Conservation (phyloP, 2,329 filamentous ascomycete species). For the Pseudocercospora musae region DNA sequence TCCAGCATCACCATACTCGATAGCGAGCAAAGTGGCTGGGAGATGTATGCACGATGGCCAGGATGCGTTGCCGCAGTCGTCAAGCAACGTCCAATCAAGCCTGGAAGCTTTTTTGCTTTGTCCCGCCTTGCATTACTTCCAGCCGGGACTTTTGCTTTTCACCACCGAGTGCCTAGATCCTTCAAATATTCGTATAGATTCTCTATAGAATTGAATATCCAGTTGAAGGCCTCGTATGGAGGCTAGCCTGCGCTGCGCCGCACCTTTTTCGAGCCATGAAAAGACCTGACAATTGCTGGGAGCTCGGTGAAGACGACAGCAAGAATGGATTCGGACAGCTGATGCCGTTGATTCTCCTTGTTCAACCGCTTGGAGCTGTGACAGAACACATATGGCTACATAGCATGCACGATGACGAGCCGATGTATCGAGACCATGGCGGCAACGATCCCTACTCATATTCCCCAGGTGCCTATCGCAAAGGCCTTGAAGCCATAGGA, state of each 20-base stretch:
- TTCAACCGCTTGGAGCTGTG: constrained; percentile 25
- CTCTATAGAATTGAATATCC: too few relatives aligned
- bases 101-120: not conserved
- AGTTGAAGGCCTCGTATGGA: not conserved
- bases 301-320: constrained; percentile 8
- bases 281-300: constrained; percentile 3
- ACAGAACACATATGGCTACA: constrained; percentile 19
- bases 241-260: too few relatives aligned
- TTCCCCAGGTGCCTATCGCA: not conserved
- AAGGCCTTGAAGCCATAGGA: not conserved
- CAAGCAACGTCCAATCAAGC: not conserved
- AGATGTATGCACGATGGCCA: not conserved
- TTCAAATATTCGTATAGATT: not conserved
- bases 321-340: constrained; percentile 26
- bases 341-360: constrained; percentile 26
- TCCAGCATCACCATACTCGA: not conserved
- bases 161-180: not conserved
- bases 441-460: constrained; percentile 9
- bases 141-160: not conserved
- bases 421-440: constrained; percentile 6
- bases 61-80: not conserved
- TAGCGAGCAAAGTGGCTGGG: not conserved
- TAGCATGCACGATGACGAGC: constrained; percentile 7
- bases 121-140: not conserved
- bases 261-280: not conserved